Evolutionary conservation across 192 early-diverging fungal species (phyloP).

Genomic region (Anaeromyces robustus): DNA sequence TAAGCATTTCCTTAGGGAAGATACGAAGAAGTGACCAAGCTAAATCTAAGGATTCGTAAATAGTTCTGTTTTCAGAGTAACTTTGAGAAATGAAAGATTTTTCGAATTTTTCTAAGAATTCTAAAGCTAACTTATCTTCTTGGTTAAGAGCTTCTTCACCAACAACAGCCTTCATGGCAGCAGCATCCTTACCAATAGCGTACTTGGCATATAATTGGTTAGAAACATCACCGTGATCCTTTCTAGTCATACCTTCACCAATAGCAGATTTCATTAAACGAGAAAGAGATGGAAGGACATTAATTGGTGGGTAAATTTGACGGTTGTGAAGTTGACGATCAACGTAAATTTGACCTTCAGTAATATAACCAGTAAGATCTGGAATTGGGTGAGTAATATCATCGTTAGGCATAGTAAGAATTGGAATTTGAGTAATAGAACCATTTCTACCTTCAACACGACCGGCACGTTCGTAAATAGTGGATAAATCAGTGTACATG

Average conservation of each 20-base stretch:
- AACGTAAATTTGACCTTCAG: constrained; percentile 98
- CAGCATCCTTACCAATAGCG: constrained; percentile 95
- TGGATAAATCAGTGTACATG: constrained; percentile 99
- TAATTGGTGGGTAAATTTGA: constrained; percentile 99
- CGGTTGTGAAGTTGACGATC: constrained; percentile 97
- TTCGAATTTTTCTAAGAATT: constrained; percentile 99
- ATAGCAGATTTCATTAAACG: constrained; percentile 99
- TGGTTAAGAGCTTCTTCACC: constrained; percentile 97
- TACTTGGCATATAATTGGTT: constrained; percentile 99
- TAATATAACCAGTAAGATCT: constrained; percentile 99
- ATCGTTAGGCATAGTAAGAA: constrained; percentile 99
- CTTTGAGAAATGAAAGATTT: constrained; percentile 94
- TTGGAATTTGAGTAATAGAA: constrained; percentile 98
- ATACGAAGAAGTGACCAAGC: constrained; percentile 98
- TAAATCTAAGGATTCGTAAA: constrained; percentile 89
- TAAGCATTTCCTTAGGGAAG: constrained; percentile 99
- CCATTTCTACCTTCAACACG: constrained; percentile 94
- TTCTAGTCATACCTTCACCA: constrained; percentile 91
- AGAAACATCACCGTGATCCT: constrained; percentile 97
- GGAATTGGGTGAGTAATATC: constrained; percentile 99
- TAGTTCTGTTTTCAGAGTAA: constrained; percentile 86
- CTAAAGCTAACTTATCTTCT: constrained; percentile 92
- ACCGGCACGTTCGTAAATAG: constrained; percentile 97
- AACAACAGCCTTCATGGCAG: constrained; percentile 99
- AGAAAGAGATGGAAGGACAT: constrained; percentile 94